Base-by-base conservation (phyloP, 2,329 filamentous ascomycete genomes). In the Calonectria pteridis region DNA sequence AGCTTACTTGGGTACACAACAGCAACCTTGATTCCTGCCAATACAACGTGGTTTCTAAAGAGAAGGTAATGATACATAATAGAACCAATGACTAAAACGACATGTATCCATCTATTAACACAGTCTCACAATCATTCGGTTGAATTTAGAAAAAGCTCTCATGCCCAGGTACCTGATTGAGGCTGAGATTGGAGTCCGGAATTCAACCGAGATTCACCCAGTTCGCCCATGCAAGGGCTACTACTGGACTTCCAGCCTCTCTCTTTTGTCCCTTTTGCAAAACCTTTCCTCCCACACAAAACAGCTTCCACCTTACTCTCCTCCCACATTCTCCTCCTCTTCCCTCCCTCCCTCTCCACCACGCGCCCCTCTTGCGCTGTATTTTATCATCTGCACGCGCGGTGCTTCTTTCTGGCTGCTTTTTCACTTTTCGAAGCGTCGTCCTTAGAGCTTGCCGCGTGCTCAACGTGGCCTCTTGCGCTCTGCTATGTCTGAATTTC, bases 401-500 rank as follows among this genome's bases (percentile, higher is more conserved):
- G 33, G 69, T 76, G 67, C 77, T 75, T 75, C 73, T 75, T 65
- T 49, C 78, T 74, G 58, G 71, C 73, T 40, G 76, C 75, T 73
- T 74, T 74, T 69, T 75, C 67, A 73, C 74, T 71, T 72, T 79
- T 53, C 64, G 66, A 73, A 79, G 76, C 75, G 72, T 75, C 74
- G 78, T 71, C 65, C 46, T 69, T 72, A 67, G 68, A 83, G 82
- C 83, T 82, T 75, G 79, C 84, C 83, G 81, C 84, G 85, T 85
- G 83, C 84, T 85, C 76, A 81, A 86, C 85, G 85, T 84, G 83
- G 83, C 83, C 76, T 79, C 16, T 76, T 75, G 71, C 76, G 69
- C 72, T 73, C 74, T 79, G 81, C 81, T 81, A 91, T 91, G 89
- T 91, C 89, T 84, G 89, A 91, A 86, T 91, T 91, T 82, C 85